Evolutionary conservation across 257 asterid species (phyloP).

Genomic region (Solanum chmielewskii): DNA sequence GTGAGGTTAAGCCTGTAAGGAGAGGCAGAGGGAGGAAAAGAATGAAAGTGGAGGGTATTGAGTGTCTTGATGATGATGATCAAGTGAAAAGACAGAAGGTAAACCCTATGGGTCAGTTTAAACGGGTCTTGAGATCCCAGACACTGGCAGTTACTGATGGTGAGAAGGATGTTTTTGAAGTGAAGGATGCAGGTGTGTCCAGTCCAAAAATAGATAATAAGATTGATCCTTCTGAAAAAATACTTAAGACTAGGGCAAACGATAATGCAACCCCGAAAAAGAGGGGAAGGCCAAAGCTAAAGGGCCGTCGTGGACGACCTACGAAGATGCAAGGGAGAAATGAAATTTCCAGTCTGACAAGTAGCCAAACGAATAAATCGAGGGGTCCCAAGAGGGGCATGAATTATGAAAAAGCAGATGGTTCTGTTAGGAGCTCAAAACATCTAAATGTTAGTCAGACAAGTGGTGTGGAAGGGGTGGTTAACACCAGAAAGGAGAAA

Average conservation of each 20-base stretch:
- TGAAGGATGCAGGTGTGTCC: slow-evolving; percentile 5
- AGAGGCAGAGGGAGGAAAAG: slow-evolving; percentile 21
- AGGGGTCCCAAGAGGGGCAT: not conserved
- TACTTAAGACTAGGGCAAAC: not conserved
- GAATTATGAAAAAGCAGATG: slow-evolving; percentile 2
- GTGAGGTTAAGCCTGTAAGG: not conserved
- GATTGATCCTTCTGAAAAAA: not conserved
- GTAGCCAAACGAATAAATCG: not conserved
- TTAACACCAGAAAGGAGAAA: not conserved
- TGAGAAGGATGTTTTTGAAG: slow-evolving; percentile 24
- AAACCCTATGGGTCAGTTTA: slow-evolving; percentile 14
- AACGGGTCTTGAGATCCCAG: slow-evolving; percentile 76
- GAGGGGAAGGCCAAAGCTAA: slow-evolving; percentile 1
- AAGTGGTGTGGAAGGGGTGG: not conserved
- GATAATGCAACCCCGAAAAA: not conserved
- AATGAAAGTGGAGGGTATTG: slow-evolving; percentile 1
- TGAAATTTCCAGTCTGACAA: not conserved
- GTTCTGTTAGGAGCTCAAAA: slow-evolving; percentile 4
- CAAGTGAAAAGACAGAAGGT: not conserved
- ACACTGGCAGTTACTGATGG: slow-evolving; percentile 35
- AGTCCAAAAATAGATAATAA: slow-evolving; percentile 2
- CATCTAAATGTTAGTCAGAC: not conserved
- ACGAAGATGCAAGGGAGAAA: slow-evolving; percentile 8
- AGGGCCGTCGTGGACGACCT: slow-evolving; percentile 27
- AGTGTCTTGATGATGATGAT: not conserved